Base-by-base conservation (phyloP, 495 filamentous ascomycete genomes). In the Hypoxylon intermedium region DNA sequence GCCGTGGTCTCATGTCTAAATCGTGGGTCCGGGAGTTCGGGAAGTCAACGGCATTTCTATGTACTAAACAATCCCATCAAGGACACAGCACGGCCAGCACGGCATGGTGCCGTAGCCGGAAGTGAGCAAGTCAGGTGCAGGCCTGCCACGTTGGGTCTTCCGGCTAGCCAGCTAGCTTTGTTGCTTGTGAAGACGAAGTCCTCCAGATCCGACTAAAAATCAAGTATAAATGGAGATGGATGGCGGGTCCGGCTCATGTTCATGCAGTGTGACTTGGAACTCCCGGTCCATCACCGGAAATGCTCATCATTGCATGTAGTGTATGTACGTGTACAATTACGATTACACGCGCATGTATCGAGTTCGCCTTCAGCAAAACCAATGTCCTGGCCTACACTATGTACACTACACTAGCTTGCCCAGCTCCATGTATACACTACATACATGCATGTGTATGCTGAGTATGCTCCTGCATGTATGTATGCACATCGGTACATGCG, bases 31-130 rank as follows among this genome's bases (percentile, higher is more conserved):
- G 54, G 49, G 9, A 59, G 33, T 43, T 59, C 60, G 60, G 60
- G 44, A 45, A 64, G 54, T 33, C 45, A 28, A 47, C 60, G 60
- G 60, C 38, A 59, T 64, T 58, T 58, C 42, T 38, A n/a, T n/a
- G n/a, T 36, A 36, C 33, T 15, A 15, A 38, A 38, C 15, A 16
- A 19, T 9, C 36, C 33, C 15, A 9, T 33, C 7, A 12, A 33
- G 31, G 31, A 33, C 7, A n/a, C n/a, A n/a, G n/a, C n/a, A n/a
- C n/a, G n/a, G n/a, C n/a, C n/a, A n/a, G n/a, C n/a, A n/a, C n/a
- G 24, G 24, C 24, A 7, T 26, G 7, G 24, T 26, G 24, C 24
- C 3, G 24, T 3, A 26, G 24, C 24, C 24, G 24, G 24, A 26
- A 26, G n/a, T 7, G 7, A 26, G 24, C 3, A 4, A 26, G 24